phyloP scores from a whole-genome alignment of 1,284 basidiomycete genomes.

The Boletus semigastroideus region DNA sequence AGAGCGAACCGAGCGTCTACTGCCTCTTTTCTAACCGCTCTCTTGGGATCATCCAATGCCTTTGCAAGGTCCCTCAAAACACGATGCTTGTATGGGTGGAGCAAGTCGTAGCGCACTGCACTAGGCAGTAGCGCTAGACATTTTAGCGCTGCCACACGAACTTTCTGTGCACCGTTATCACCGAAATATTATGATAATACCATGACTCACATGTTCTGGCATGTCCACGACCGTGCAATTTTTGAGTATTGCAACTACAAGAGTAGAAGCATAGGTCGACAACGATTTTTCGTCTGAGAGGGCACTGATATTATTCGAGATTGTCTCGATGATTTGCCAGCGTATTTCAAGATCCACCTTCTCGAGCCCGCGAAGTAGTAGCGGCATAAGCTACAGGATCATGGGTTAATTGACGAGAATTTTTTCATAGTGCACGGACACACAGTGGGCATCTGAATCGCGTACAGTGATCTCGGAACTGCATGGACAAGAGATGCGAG shows the following conservation, averaged over 20 bases:
- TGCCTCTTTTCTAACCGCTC: slow-evolving; percentile 79
- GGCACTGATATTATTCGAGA: slow-evolving; percentile 70
- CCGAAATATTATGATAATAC: neutral
- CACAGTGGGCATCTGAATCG: slow-evolving; percentile 67
- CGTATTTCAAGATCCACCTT: slow-evolving; percentile 75
- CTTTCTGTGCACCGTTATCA: slow-evolving; percentile 45
- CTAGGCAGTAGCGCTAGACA: slow-evolving; percentile 74
- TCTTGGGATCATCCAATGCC: slow-evolving; percentile 82
- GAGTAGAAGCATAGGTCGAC: slow-evolving; percentile 66
- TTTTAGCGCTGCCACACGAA: slow-evolving; percentile 74
- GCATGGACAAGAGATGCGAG: slow-evolving; percentile 81
- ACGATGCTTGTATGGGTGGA: slow-evolving; percentile 70
- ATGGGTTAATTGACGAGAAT: neutral
- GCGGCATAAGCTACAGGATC: slow-evolving; percentile 73
- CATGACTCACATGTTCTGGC: slow-evolving; percentile 51
- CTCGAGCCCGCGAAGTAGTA: slow-evolving; percentile 84
- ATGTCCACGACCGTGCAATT: slow-evolving; percentile 51
- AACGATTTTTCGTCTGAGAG: slow-evolving; percentile 53
- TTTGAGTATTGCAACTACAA: slow-evolving; percentile 72
- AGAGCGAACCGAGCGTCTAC: slow-evolving; percentile 71
- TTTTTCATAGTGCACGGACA: slow-evolving; percentile 22
- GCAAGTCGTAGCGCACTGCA: slow-evolving; percentile 73
- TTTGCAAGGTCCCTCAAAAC: slow-evolving; percentile 77
- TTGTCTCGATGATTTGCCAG: slow-evolving; percentile 77
- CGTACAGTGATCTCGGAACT: slow-evolving; percentile 76